A percentile compares a stretch with the other conserved stretches of the same genome.
Evolutionary conservation across 306 rosid species (phyloP).

Genomic region (Ormosia semicastrata): DNA sequence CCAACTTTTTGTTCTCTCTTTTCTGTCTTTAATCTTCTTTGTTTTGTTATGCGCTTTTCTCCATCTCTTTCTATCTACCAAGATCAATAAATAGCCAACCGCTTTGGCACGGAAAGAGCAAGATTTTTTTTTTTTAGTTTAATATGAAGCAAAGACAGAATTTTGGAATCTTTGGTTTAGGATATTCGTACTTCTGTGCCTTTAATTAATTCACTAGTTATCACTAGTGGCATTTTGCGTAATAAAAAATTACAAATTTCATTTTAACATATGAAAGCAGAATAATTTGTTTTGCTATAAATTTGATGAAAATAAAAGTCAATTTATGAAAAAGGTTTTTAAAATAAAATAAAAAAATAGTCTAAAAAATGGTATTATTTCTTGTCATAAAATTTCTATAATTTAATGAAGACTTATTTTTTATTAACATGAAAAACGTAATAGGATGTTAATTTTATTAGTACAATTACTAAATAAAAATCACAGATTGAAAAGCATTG

Average conservation of each 20-base stretch:
- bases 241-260: neutral
- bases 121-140: neutral
- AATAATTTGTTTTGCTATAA: neutral
- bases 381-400: too few species aligned
- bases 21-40: neutral
- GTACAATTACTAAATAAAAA: too few species aligned
- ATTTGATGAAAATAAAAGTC: too few species aligned
- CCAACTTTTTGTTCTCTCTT: neutral
- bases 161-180: neutral
- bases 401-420: too few species aligned
- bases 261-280: neutral
- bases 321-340: too few species aligned
- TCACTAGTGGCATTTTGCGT: neutral
- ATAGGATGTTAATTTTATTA: too few species aligned
- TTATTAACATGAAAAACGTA: too few species aligned
- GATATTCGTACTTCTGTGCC: neutral
- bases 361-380: too few species aligned
- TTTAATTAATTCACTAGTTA: neutral
- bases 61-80: neutral
- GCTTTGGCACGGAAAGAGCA: neutral
- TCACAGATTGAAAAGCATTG: too few species aligned
- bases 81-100: neutral
- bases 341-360: too few species aligned
- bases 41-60: neutral
- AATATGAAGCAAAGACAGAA: neutral